These are phyloP conservation scores for Hippophae tibetana DNA, from an alignment of 306 rosid species.

Conservation along the genomic window DNA sequence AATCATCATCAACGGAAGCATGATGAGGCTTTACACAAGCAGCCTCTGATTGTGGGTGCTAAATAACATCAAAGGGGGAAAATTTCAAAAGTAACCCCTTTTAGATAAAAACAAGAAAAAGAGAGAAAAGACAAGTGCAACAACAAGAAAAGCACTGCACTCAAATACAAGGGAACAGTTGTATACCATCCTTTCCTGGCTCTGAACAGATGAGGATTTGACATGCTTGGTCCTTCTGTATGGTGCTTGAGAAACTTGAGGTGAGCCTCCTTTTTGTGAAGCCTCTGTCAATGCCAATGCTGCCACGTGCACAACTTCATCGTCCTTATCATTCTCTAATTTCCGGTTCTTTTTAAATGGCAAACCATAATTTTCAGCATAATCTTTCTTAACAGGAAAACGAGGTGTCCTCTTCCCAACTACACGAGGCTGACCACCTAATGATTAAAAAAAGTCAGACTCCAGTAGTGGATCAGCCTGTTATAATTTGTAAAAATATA, in stretches of 20 bases:
- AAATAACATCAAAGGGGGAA: conserved; percentile 23
- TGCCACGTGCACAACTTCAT: conserved; percentile 65
- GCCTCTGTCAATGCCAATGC: conserved; percentile 77
- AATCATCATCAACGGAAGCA: conserved; percentile 46
- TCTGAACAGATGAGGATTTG: conserved; percentile 35
- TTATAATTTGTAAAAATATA: conserved; percentile 2
- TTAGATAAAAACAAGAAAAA: conserved; percentile 12
- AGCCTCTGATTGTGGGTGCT: conserved; percentile 47
- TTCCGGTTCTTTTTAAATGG: conserved; percentile 49
- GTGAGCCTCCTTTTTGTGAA: conserved; percentile 67
- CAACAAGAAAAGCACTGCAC: too few species aligned
- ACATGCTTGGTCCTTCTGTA: conserved; percentile 36
- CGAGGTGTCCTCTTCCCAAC: conserved; percentile 96
- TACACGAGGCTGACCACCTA: conserved; percentile 79
- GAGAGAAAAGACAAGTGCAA: too few species aligned
- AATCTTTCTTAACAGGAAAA: conserved; percentile 69
- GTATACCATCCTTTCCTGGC: conserved; percentile 54
- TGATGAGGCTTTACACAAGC: conserved; percentile 27
- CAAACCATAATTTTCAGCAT: conserved; percentile 42
- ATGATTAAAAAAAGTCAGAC: conserved; percentile 18
- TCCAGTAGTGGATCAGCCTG: background rate
- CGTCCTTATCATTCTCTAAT: conserved; percentile 34
- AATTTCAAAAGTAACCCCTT: conserved; percentile 9
- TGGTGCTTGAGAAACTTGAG: conserved; percentile 49
- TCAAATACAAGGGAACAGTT: conserved; percentile 4